Conservation (phyloP, 306 rosid species). For the Spatholobus suberectus region DNA sequence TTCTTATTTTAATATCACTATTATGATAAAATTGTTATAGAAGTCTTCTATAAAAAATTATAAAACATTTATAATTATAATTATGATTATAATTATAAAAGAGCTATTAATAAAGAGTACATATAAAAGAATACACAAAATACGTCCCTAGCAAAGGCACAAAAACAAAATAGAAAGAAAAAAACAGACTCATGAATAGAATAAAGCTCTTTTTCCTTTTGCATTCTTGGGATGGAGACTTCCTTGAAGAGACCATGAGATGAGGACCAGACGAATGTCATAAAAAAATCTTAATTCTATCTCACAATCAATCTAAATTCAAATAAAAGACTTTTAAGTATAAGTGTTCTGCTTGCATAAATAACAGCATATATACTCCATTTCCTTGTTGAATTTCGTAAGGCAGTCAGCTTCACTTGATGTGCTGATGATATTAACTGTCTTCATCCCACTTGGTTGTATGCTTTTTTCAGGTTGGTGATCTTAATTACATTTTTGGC, state of each 20-base stretch:
- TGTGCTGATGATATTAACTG: conserved; percentile 9
- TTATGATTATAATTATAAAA: not conserved
- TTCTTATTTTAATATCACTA: not conserved
- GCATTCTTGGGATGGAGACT: conserved; percentile 1
- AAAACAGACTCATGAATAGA: not conserved
- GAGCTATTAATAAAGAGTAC: not conserved
- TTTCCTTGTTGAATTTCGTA: not conserved
- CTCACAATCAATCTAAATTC: not conserved
- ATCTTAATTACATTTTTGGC: conserved; percentile 71
- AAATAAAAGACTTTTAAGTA: not conserved
- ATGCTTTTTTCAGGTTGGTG: conserved; percentile 70
- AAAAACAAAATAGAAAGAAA: not conserved
- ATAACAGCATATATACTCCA: not conserved
- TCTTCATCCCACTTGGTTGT: conserved; percentile 28
- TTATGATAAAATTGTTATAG: not conserved
- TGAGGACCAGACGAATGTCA: not conserved
- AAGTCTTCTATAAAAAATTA: not conserved
- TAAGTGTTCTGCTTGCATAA: not conserved
- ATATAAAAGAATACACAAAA: not conserved
- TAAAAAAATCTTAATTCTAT: not conserved
- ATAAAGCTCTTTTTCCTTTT: not conserved
- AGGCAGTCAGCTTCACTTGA: conserved; percentile 31
- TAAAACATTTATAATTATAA: not conserved
- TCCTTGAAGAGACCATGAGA: not conserved
- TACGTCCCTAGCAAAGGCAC: not conserved